These are phyloP conservation scores for Hericium coralloides DNA, from an alignment of 768 basidiomycete species.

Conservation along the genomic window DNA sequence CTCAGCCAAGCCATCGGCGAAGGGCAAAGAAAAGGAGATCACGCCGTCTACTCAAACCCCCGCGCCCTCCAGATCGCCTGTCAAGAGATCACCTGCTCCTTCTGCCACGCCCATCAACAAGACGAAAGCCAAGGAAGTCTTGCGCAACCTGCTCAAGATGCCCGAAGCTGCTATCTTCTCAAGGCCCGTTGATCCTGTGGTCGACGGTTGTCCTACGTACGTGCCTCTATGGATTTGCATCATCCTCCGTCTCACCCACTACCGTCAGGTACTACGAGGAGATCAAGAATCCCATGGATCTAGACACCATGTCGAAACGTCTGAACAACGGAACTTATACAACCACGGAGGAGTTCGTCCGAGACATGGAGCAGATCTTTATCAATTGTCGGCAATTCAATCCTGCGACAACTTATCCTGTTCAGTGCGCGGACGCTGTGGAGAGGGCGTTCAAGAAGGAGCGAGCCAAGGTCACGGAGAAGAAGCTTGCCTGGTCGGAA, in stretches of 20 bases:
- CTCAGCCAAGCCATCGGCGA: constrained; percentile 24
- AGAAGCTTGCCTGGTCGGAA: constrained; percentile 67
- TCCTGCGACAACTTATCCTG: constrained; percentile 67
- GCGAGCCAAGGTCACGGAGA: constrained; percentile 72
- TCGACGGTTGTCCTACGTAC: constrained; percentile 87
- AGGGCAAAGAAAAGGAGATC: constrained; percentile 54
- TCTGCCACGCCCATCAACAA: constrained; percentile 54
- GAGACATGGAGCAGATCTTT: constrained; percentile 77
- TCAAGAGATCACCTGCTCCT: constrained; percentile 13
- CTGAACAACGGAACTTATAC: constrained; percentile 59
- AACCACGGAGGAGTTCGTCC: constrained; percentile 74
- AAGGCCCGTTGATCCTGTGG: constrained; percentile 74
- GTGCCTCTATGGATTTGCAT: constrained; percentile 21
- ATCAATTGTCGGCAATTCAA: constrained; percentile 92
- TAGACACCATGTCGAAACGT: constrained; percentile 70
- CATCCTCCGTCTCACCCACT: constrained; percentile 7
- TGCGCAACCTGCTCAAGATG: constrained; percentile 50
- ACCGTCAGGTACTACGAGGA: constrained; percentile 77
- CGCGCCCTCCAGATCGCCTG: constrained; percentile 28
- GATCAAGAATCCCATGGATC: constrained; percentile 90
- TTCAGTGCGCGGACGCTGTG: constrained; percentile 59
- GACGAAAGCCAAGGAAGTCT: constrained; percentile 72
- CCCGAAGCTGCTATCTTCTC: constrained; percentile 68
- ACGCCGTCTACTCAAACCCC: constrained; percentile 17
- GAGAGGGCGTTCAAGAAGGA: constrained; percentile 77